Base-by-base conservation (phyloP, 768 basidiomycete species). In the Daedalea quercina region DNA sequence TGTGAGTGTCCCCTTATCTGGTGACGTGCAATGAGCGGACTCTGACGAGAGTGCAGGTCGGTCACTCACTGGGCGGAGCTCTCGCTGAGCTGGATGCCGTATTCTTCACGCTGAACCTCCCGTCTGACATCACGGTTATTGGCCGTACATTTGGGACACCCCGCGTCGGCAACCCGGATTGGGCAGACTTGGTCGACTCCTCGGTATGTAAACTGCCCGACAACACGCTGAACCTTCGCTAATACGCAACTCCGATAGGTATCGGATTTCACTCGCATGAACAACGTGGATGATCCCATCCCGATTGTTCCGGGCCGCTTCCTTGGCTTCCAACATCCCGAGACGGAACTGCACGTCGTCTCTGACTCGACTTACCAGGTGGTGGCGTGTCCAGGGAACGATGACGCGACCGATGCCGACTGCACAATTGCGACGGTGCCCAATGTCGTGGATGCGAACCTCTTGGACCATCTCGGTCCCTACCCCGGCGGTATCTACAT, bases 351-450 rank as follows among this genome's bases (percentile, higher is more conserved):
- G 13, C 79, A 81, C 55, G 77, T 84, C 42, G 50, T 79, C 34
- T 47, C 59, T 15, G 63, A 68, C 1, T 70, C 45, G 28, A 37
- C 42, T 17, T 70, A 43, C 26, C 23, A 49, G 7, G 73, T 65
- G 2, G 67, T 73, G n/a, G 55, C 67, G 42, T 79, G 76, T 61
- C 69, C 74, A 7, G 74, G 76, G 8, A 66, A 80, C 51, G 84
- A 87, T 60, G 77, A 86, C 55, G 72, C 72, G 4, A 74, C 70
- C 13, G 78, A 81, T 51, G 20, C 70, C 12, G 68, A 77, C 51
- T 87, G 85, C 65, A 75, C 76, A 28, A 77, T 80, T 50, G 59
- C 62, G 35, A 71, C 75, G 3, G 83, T 85, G 11, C 80, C 81
- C 1, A 79, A 75, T 57, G 64, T 87, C 49, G 59, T 79, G 9